Evolutionary conservation across 2,329 filamentous ascomycete genomes (phyloP), one percentile per base, ranked within the genome.

Genomic region (Penicillium sp.): DNA sequence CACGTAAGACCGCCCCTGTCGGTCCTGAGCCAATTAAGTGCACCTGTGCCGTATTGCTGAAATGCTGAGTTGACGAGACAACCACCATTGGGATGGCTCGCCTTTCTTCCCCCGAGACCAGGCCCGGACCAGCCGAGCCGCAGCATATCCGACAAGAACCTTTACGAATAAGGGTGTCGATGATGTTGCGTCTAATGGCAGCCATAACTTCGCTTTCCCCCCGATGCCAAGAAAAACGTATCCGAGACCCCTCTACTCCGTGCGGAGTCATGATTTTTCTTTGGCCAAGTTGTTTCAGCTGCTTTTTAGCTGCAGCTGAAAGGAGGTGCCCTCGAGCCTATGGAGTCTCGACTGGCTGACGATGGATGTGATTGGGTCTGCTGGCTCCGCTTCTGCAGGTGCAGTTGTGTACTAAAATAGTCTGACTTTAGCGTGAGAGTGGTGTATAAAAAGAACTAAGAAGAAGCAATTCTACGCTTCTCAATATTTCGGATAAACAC

Each of bases 31-130:
- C 45, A 34, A 16, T 27, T 25, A 7, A 42, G 31, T 27, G 29
- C 50, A 37, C 13, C 60, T 62, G 25, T 25, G 25, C 7, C 25
- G 25, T 25, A 25, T 57, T 52, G 45, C 54, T 50, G 47, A 47
- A 54, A 60, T 60, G 50, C 60, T 57, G 45, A 53, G 38, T 37
- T 39, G 23, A 27, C 31, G 46, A 53, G 31, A 45, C 48, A 47
- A 46, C 18, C 32, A 40, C 29, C 25, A 16, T 15, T n/a, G 25
- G 15, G 10, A 13, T 37, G n/a, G 9, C 18, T n/a, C 46, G 10
- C 21, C 15, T 49, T 15, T 37, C 13, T 32, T 32, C 18, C 35
- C 27, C 21, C 25, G 10, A 31, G 25, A 16, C 44, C 29, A 35
- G 15, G 18, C 2, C 25, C 12, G 12, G 15, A 45, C 12, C 1